phyloP scores from a whole-genome alignment of 2,329 filamentous ascomycete genomes.

The Cladosporium velox region DNA sequence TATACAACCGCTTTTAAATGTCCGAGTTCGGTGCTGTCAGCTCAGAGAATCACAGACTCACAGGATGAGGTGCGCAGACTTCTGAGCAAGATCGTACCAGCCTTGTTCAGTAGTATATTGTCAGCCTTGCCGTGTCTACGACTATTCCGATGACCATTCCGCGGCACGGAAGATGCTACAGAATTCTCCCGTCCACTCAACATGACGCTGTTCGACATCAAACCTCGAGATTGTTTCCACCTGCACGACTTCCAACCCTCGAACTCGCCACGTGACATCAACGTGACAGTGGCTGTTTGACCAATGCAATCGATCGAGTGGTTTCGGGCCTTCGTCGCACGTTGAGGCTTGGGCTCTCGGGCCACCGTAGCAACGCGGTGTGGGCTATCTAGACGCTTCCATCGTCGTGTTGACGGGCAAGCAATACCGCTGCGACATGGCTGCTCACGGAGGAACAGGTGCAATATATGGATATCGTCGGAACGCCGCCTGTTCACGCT shows the following conservation, averaged over 20 bases:
- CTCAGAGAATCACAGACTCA: neutral
- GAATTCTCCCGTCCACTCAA: conserved; percentile 11
- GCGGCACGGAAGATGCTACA: conserved; percentile 1
- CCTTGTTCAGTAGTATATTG: neutral
- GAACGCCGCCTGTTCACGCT: neutral
- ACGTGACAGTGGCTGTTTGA: conserved; percentile 10
- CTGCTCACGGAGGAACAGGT: neutral
- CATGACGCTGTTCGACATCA: conserved; percentile 3
- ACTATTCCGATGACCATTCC: neutral
- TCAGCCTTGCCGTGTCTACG: neutral
- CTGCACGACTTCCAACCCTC: neutral
- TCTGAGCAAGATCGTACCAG: neutral
- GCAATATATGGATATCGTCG: conserved; percentile 7
- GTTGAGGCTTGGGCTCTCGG: conserved; percentile 19
- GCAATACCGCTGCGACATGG: neutral
- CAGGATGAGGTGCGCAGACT: neutral
- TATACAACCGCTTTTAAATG: neutral
- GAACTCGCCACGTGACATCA: conserved; percentile 17
- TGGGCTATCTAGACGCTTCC: conserved; percentile 18
- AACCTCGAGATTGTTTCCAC: neutral
- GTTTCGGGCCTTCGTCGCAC: conserved; percentile 17
- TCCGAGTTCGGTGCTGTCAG: neutral
- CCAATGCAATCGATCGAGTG: conserved; percentile 9
- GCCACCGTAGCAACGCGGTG: conserved; percentile 14
- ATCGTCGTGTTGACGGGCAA: neutral